Percentiles rank a stretch among this genome's conserved stretches.
Conservation (phyloP, 371 early-diverging fungal genomes). For the Apophysomyces sp. region DNA sequence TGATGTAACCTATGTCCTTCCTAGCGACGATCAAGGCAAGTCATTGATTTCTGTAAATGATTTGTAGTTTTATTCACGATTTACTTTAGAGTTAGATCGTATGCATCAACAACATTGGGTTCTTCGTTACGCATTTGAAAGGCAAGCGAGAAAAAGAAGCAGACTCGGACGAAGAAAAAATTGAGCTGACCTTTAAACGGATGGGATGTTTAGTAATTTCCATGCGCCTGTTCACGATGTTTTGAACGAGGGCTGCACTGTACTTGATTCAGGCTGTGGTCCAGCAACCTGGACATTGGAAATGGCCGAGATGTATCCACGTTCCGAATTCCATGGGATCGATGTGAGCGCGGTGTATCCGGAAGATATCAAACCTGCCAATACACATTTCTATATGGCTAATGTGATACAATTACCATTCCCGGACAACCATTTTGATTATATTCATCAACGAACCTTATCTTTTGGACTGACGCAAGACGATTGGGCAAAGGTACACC, state of each 20-base stretch:
- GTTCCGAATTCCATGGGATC: constrained; percentile 17
- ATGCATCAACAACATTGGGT: constrained; percentile 15
- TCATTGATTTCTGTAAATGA: too few species aligned
- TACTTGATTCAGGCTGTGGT: constrained; percentile 23
- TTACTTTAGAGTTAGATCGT: constrained; percentile 10
- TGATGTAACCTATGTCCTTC: constrained; percentile 48
- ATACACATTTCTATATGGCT: constrained; percentile 38
- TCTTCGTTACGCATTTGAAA: constrained; percentile 6
- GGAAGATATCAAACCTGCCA: constrained; percentile 11
- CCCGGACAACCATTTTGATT: constrained; percentile 54
- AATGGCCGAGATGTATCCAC: constrained; percentile 21
- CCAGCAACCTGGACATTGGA: constrained; percentile 20
- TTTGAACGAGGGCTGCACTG: constrained; percentile 15
- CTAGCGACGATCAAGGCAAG: constrained; percentile 49
- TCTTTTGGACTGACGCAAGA: constrained; percentile 24
- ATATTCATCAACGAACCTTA: constrained; percentile 51
- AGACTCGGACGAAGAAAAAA: neutral
- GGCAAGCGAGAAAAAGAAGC: neutral
- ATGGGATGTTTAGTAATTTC: constrained; percentile 6
- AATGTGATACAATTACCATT: constrained; percentile 58
- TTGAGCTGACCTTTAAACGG: neutral
- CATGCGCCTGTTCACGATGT: constrained; percentile 9
- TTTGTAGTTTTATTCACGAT: neutral
- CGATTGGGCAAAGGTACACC: constrained; percentile 30
- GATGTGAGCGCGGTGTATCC: constrained; percentile 17